phyloP scores from a whole-genome alignment of 495 filamentous ascomycete species.

The Xylaria palmicola region DNA sequence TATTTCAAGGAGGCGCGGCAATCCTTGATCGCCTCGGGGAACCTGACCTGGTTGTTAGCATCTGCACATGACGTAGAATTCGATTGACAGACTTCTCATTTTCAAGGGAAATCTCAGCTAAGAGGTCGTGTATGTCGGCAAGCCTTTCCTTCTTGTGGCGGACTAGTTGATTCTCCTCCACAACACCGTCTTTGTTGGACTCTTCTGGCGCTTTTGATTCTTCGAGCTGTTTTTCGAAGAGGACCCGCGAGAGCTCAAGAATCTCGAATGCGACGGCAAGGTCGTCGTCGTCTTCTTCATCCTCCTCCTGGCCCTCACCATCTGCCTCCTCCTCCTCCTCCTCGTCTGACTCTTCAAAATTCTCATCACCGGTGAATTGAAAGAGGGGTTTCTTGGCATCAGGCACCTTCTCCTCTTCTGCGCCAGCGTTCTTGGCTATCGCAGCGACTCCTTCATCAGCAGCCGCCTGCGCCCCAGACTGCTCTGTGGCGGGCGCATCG shows the following conservation, averaged over 20 bases:
- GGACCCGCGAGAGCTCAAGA: conserved; percentile 83
- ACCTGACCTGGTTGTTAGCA: conserved; percentile 46
- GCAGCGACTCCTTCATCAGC: conserved; percentile 46
- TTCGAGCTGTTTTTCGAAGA: conserved; percentile 61
- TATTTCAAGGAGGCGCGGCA: conserved; percentile 70
- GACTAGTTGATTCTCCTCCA: conserved; percentile 45
- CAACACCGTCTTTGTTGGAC: conserved; percentile 53
- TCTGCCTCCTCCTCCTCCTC: conserved; percentile 44
- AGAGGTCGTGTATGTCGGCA: conserved; percentile 86
- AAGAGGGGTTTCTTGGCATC: conserved; percentile 69
- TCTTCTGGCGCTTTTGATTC: conserved; percentile 37
- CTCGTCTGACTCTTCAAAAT: conserved; percentile 80
- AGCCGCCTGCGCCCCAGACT: conserved; percentile 51
- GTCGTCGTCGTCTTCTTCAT: conserved; percentile 84
- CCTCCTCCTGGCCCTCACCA: conserved; percentile 44
- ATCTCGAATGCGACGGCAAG: conserved; percentile 88
- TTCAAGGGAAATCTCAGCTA: conserved; percentile 92
- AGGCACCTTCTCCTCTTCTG: conserved; percentile 32
- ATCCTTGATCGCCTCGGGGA: conserved; percentile 77
- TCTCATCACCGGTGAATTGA: conserved; percentile 91
- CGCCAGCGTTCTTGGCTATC: conserved; percentile 37
- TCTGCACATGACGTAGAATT: not conserved
- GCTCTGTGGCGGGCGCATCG: conserved; percentile 28
- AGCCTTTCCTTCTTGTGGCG: conserved; percentile 76
- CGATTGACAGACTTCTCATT: conserved; percentile 62